These are phyloP conservation scores for Gnomoniopsis smithogilvyi DNA, from an alignment of 2,329 filamentous ascomycete genomes.

Conservation along the genomic window DNA sequence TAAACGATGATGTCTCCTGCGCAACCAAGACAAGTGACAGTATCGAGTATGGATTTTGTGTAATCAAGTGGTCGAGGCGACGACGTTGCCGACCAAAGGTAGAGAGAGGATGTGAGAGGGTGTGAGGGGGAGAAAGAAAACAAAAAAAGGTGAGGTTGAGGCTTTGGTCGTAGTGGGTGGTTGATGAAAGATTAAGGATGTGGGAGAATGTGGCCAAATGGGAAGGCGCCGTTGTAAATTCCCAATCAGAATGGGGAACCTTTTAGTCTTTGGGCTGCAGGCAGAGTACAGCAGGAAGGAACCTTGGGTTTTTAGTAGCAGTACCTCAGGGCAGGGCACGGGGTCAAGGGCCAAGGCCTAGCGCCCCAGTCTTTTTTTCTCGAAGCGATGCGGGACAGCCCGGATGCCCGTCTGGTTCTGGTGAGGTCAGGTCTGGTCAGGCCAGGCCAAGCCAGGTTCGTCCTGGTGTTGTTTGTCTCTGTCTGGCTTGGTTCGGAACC, in stretches of 20 bases:
- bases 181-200: slow-evolving; percentile 11
- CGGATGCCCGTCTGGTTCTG: slow-evolving; percentile 2
- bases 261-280: background rate
- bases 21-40: background rate
- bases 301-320: slow-evolving; percentile 5
- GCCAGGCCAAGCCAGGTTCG: background rate
- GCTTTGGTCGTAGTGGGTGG: background rate
- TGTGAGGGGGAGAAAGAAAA: background rate
- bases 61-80: background rate
- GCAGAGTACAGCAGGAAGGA: background rate
- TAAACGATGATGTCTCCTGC: slow-evolving; percentile 11
- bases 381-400: slow-evolving; percentile 4
- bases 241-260: slow-evolving; percentile 16
- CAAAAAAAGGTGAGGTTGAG: background rate
- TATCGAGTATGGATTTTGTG: background rate
- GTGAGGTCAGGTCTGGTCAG: background rate
- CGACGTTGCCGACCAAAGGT: background rate
- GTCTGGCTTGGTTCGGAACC: background rate
- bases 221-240: slow-evolving; percentile 10
- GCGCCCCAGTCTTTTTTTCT: background rate
- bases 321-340: background rate
- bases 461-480: background rate
- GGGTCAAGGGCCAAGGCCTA: background rate
- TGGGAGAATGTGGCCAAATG: slow-evolving; percentile 1
- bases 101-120: background rate